These are phyloP conservation scores for Quercus lobata DNA, from an alignment of 331 rosid genomes.

Conservation along the genomic window DNA sequence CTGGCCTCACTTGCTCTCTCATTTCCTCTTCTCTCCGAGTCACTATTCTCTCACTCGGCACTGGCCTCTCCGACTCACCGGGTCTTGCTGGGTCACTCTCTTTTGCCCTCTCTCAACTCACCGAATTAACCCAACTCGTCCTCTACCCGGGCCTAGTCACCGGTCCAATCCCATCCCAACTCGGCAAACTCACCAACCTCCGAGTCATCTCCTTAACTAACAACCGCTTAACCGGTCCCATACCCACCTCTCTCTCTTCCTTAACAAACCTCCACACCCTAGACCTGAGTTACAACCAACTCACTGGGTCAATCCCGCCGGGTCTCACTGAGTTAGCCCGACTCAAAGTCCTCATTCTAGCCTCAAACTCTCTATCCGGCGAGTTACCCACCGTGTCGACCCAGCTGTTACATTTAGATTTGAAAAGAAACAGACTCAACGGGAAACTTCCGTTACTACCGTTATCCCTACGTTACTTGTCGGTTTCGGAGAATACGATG, in stretches of 20 bases:
- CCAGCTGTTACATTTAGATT: constrained; percentile 59
- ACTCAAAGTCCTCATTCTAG: constrained; percentile 53
- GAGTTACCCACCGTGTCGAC: constrained; percentile 33
- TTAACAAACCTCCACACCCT: constrained; percentile 66
- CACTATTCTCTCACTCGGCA: constrained; percentile 56
- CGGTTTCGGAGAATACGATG: constrained; percentile 45
- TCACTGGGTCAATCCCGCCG: constrained; percentile 55
- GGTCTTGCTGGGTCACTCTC: constrained; percentile 68
- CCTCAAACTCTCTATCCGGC: constrained; percentile 47
- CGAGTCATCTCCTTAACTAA: constrained; percentile 59
- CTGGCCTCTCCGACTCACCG: constrained; percentile 26
- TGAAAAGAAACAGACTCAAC: constrained; percentile 40
- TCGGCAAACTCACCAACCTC: constrained; percentile 44
- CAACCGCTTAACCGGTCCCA: constrained; percentile 63
- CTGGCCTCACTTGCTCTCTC: constrained; percentile 58
- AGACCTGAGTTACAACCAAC: constrained; percentile 65
- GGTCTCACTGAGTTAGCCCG: constrained; percentile 34
- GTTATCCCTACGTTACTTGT: constrained; percentile 60
- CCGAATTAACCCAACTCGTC: constrained; percentile 69
- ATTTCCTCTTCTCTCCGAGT: constrained; percentile 33
- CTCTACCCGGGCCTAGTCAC: constrained; percentile 79
- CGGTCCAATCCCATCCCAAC: constrained; percentile 55
- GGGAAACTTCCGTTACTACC: constrained; percentile 51
- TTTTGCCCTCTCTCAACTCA: constrained; percentile 35
- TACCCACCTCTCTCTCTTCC: constrained; percentile 43